phyloP scores from a whole-genome alignment of 176 grass and related monocot species.

The Typha latifolia region DNA sequence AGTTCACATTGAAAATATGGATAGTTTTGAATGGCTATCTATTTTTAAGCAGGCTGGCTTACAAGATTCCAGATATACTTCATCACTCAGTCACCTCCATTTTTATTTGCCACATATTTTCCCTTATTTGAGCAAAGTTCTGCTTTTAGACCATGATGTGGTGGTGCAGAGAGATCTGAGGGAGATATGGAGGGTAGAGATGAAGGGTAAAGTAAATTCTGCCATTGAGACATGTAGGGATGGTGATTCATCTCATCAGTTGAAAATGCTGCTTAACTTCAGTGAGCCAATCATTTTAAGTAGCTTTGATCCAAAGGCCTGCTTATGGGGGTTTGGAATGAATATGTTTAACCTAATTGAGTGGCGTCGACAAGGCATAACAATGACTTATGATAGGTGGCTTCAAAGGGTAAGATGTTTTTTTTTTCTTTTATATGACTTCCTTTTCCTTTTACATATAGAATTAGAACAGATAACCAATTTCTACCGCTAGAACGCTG shows the following conservation, averaged over 20 bases:
- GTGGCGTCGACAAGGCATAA: conserved; percentile 55
- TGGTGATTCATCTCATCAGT: conserved; percentile 21
- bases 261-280: conserved; percentile 65
- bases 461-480: no score
- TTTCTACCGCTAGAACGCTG: no score
- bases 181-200: conserved; percentile 48
- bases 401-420: conserved; percentile 42
- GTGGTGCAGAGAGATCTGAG: conserved; percentile 64
- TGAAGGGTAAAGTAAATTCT: conserved; percentile 62
- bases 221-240: conserved; percentile 47
- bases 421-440: not conserved
- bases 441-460: not conserved
- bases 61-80: conserved; percentile 54
- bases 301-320: conserved; percentile 57
- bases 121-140: conserved; percentile 56
- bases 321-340: conserved; percentile 66
- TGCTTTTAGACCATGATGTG: conserved; percentile 91
- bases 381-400: conserved; percentile 46
- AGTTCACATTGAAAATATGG: conserved; percentile 41
- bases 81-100: conserved; percentile 60
- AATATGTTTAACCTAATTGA: conserved; percentile 74
- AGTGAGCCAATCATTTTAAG: conserved; percentile 34
- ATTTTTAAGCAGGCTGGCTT: conserved; percentile 34
- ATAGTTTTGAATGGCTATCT: conserved; percentile 48
- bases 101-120: conserved; percentile 90